A percentile compares a stretch with the other conserved stretches of the same genome.
phyloP scores from a whole-genome alignment of 495 filamentous ascomycete species.

The Aspergillus homomorphus region DNA sequence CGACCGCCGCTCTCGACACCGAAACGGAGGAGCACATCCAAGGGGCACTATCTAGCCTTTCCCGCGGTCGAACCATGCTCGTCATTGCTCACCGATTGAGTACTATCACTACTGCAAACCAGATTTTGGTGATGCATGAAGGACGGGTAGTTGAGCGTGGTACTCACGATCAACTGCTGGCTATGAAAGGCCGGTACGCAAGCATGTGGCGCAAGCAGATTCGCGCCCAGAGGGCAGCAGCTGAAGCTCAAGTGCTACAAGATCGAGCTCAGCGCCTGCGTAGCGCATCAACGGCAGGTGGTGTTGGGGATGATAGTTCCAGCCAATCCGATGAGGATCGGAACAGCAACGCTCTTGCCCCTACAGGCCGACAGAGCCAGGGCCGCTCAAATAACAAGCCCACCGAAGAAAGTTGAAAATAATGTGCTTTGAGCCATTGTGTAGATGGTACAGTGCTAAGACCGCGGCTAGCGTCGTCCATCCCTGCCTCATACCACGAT shows the following conservation, averaged over 20 bases:
- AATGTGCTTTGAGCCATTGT: slow-evolving; percentile 7
- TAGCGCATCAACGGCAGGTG: slow-evolving; percentile 34
- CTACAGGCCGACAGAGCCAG: slow-evolving; percentile 23
- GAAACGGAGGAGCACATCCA: slow-evolving; percentile 98
- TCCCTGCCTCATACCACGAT: background rate
- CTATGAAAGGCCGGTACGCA: slow-evolving; percentile 72
- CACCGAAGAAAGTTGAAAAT: slow-evolving; percentile 14
- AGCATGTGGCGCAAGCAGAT: slow-evolving; percentile 98
- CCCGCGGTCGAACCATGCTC: slow-evolving; percentile 79
- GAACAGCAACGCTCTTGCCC: slow-evolving; percentile 29
- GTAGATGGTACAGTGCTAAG: background rate
- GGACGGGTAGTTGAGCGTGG: slow-evolving; percentile 82
- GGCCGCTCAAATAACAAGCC: slow-evolving; percentile 18
- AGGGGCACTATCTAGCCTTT: slow-evolving; percentile 72
- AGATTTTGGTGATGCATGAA: slow-evolving; percentile 87
- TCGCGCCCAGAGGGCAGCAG: slow-evolving; percentile 77
- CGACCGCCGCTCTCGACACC: slow-evolving; percentile 90
- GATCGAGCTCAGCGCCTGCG: slow-evolving; percentile 46
- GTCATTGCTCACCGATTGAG: slow-evolving; percentile 86
- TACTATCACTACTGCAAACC: slow-evolving; percentile 91
- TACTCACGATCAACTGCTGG: slow-evolving; percentile 81
- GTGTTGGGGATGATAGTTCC: slow-evolving; percentile 45
- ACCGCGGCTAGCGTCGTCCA: background rate
- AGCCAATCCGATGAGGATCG: slow-evolving; percentile 53
- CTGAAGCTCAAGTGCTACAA: slow-evolving; percentile 62